Base-by-base conservation (phyloP, 768 basidiomycete species). In the Tricholoma sp. region DNA sequence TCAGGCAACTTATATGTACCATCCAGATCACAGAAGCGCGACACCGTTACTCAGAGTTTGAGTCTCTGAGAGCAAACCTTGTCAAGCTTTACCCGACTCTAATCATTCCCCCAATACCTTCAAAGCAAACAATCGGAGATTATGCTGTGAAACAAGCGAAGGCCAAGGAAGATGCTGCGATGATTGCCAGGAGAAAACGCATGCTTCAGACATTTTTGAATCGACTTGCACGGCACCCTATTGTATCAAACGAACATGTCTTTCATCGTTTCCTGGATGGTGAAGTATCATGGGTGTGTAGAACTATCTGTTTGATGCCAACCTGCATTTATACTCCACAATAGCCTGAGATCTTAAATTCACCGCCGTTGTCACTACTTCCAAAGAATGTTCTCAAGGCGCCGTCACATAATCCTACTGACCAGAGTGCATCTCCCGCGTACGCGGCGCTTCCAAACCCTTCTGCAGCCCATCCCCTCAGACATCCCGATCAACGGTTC, bases 311-410 rank as follows among this genome's bases (percentile, higher is more conserved):
- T 31, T 9, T 15, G n/a, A 10, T 32, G 29, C 47, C 29, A 42
- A 33, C 39, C 24, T 51, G 32, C 47, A 17, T 4, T 50, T 49
- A 53, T 48, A 24, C 34, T 57, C 52, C 42, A 52, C n/a, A 60
- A 36, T 64, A 96, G 94, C 83, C 84, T 32, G 97, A 99, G 72
- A 92, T 98, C 3, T 70, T 97, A 20, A 90, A 93, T 70, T 94
- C 94, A 0, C 91, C 94, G 6, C 97, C 97, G 1, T 69, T 98
- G 56, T 93, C 94, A 1, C 76, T 87, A 44, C 74, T 98, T 1
- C 97, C 97, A 3, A 98, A 97, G 81, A 98, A 98, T 69, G 87
- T 93, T 11, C 80, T 99, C 49, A 94, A 94, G 68, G 94, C 96
- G 0, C 94, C 97, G 3, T 91, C 95, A 2, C 91, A 97, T 70